Conservation (phyloP, 805 yeast species). For the Yarrowia sp. region DNA sequence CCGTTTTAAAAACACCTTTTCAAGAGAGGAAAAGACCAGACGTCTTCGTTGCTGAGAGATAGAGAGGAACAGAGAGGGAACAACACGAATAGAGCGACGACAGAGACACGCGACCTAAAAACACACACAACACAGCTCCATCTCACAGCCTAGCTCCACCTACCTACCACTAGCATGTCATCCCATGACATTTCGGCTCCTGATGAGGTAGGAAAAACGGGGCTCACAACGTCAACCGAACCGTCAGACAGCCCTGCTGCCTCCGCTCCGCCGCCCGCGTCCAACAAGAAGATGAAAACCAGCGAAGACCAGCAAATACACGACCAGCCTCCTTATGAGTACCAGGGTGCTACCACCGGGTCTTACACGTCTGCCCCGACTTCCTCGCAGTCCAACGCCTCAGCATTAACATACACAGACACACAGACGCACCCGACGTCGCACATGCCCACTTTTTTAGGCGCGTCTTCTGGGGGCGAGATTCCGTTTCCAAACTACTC, state of each 20-base stretch:
- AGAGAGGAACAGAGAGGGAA: neutral
- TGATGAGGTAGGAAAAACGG: too few relatives aligned
- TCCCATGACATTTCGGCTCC: too few relatives aligned
- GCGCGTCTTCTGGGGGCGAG: neutral
- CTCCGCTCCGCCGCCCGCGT: neutral
- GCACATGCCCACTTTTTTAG: neutral
- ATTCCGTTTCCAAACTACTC: slow-evolving; percentile 23
- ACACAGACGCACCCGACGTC: slow-evolving; percentile 17
- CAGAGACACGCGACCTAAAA: too few relatives aligned
- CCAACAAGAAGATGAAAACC: slow-evolving; percentile 25
- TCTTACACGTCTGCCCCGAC: slow-evolving; percentile 7
- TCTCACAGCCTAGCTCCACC: too few relatives aligned
- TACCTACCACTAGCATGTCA: too few relatives aligned
- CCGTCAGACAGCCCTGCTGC: too few relatives aligned
- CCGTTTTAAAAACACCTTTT: neutral
- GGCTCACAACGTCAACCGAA: too few relatives aligned
- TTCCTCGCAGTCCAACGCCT: slow-evolving; percentile 12
- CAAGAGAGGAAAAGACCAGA: neutral
- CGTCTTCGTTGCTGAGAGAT: too few relatives aligned
- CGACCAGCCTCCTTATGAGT: slow-evolving; percentile 1
- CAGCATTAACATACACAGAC: slow-evolving; percentile 24
- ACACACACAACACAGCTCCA: too few relatives aligned
- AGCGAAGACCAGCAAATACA: slow-evolving; percentile 10
- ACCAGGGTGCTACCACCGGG: too few relatives aligned
- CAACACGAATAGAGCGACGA: neutral